Evolutionary conservation across 192 early-diverging fungal species (phyloP), one percentile per base, ranked within the genome.

Genomic region (Ramicandelaber brevisporus): DNA sequence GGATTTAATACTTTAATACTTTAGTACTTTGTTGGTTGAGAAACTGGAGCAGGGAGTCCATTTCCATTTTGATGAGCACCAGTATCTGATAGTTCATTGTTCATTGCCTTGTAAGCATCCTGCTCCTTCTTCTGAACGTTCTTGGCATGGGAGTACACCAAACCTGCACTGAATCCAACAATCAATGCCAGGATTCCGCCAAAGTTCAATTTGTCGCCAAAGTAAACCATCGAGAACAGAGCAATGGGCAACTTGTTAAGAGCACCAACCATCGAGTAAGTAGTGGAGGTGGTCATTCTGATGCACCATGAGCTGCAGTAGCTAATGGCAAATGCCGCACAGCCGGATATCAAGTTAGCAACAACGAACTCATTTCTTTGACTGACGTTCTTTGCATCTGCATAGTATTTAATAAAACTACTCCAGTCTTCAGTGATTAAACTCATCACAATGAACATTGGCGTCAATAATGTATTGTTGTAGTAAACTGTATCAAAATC

Each of bases 401-500:
- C 33, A 29, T 55, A 55, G 45, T 60, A 52, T 6, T 29, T 25
- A 6, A 49, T 27, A 21, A 60, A 55, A 21, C 43, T 46, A 0
- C 53, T 39, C 73, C 72, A 77, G 40, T 77, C 61, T 28, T 77
- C 77, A 36, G 72, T 58, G 3, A 65, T 26, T 1, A 71, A 35
- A 33, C 73, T 80, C 32, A 73, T 57, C 7, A 68, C 40, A 3
- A 75, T 29, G 48, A 70, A 65, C 9, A 82, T 54, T 7, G 92
- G 92, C 30, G 83, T 53, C 0, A 78, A 77, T 14, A 97, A 55
- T 19, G 87, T 40, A 40, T 90, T 95, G 69, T 98, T 98, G 53
- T 86, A 95, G 44, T 74, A 95, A 8, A 98, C 84, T 3, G 88
- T 95, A 48, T 98, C 92, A 53, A 86, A 89, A 43, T 98, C 92